Conservation (phyloP, 495 filamentous ascomycete species). For the Aspergillus cristatus region DNA sequence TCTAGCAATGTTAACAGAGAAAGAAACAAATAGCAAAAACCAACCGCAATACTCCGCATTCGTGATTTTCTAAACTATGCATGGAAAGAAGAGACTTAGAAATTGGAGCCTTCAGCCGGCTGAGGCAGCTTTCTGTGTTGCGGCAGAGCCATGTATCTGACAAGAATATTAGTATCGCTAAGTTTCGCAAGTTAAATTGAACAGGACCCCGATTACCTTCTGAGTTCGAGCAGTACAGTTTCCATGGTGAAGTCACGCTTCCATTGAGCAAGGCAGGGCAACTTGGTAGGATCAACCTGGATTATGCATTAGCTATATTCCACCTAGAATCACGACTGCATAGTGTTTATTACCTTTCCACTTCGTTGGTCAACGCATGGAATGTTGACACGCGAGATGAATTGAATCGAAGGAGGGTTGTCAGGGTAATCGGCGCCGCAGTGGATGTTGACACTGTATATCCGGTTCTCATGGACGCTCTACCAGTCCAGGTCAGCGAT, state of each 20-base stretch:
- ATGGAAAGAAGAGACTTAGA: conserved; percentile 24
- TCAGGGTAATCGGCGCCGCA: conserved; percentile 88
- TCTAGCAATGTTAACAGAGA: conserved; percentile 20
- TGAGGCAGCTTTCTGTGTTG: conserved; percentile 92
- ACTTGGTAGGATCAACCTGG: conserved; percentile 76
- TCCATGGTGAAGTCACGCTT: conserved; percentile 86
- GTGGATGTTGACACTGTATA: conserved; percentile 96
- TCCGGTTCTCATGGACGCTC: conserved; percentile 96
- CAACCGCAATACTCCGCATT: conserved; percentile 27
- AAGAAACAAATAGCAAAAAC: conserved; percentile 19
- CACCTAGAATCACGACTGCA: no score
- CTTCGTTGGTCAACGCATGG: conserved; percentile 76
- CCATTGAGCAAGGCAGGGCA: conserved; percentile 82
- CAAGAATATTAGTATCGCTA: conserved; percentile 6
- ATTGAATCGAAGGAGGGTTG: conserved; percentile 76
- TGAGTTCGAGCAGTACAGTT: conserved; percentile 80
- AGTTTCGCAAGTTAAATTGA: neutral
- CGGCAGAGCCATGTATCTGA: conserved; percentile 88
- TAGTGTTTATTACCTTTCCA: conserved; percentile 58
- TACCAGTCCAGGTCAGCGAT: conserved; percentile 26
- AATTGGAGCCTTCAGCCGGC: conserved; percentile 81
- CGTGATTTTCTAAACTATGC: conserved; percentile 9
- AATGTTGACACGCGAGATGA: conserved; percentile 88
- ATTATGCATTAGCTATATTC: no score
- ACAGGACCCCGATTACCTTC: conserved; percentile 44